These are phyloP conservation scores for Yarrowia porcina DNA, from an alignment of 805 yeast genomes.

Conservation along the genomic window DNA sequence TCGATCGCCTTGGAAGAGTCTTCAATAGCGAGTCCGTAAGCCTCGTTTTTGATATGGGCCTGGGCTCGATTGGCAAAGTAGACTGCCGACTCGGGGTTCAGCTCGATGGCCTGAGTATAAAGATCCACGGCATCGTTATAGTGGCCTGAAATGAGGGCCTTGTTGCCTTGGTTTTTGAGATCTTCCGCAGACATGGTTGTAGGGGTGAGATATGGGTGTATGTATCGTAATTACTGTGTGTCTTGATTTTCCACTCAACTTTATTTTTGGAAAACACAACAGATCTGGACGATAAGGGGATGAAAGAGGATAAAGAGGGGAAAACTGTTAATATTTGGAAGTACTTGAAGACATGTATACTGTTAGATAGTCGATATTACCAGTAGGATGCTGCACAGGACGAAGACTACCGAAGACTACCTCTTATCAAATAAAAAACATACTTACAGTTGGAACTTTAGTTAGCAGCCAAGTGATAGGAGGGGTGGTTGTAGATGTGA, in stretches of 20 bases:
- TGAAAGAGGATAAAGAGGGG: too few species aligned
- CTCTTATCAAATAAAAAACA: too few species aligned
- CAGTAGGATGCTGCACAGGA: too few species aligned
- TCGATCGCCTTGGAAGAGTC: slow-evolving; percentile 73
- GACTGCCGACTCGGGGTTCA: slow-evolving; percentile 60
- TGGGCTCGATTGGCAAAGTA: slow-evolving; percentile 82
- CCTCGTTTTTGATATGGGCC: slow-evolving; percentile 80
- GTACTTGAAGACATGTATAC: too few species aligned
- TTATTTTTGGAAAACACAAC: neutral
- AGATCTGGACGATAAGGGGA: too few species aligned
- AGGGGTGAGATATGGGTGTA: neutral
- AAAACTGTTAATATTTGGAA: too few species aligned
- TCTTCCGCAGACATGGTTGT: slow-evolving; percentile 26
- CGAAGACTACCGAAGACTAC: too few species aligned
- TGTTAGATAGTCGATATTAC: too few species aligned
- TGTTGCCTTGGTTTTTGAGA: slow-evolving; percentile 66
- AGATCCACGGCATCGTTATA: slow-evolving; percentile 60
- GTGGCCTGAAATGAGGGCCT: slow-evolving; percentile 55
- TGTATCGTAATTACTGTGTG: too few species aligned
- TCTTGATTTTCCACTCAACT: neutral
- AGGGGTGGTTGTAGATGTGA: too few species aligned
- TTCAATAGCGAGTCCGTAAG: slow-evolving; percentile 77
- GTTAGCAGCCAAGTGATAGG: too few species aligned
- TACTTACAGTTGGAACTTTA: too few species aligned
- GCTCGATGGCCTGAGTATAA: slow-evolving; percentile 69